These are phyloP conservation scores for Pleurotus salmoneostramineus DNA, from an alignment of 768 basidiomycete species.

Conservation along the genomic window DNA sequence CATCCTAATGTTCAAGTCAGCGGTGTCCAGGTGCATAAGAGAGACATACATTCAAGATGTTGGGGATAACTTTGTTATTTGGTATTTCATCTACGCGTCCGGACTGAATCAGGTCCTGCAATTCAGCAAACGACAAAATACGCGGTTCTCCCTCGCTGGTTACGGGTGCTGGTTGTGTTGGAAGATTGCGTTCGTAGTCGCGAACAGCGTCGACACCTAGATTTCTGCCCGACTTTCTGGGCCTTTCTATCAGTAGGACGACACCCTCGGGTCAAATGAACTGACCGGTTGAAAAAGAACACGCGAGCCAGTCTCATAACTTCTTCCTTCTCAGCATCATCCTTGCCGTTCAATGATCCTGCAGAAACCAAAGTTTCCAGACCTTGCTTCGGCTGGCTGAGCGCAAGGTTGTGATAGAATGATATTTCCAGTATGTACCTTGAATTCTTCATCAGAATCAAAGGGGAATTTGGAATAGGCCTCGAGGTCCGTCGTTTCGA, in stretches of 20 bases:
- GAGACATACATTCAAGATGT: constrained; percentile 58
- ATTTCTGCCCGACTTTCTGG: constrained; percentile 35
- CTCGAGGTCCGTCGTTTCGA: neutral
- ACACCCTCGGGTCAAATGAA: neutral
- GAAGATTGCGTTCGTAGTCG: constrained; percentile 23
- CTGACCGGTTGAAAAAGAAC: constrained; percentile 70
- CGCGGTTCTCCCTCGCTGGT: constrained; percentile 23
- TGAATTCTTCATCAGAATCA: constrained; percentile 50
- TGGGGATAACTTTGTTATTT: constrained; percentile 70
- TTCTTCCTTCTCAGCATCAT: constrained; percentile 39
- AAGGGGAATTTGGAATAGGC: constrained; percentile 48
- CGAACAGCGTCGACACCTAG: constrained; percentile 39
- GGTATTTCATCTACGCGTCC: constrained; percentile 73
- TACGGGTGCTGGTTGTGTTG: neutral
- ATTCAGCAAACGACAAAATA: constrained; percentile 59
- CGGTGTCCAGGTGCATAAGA: constrained; percentile 1
- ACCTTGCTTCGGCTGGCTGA: constrained; percentile 51
- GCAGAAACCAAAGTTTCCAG: constrained; percentile 51
- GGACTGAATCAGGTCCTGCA: constrained; percentile 67
- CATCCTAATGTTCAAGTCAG: constrained; percentile 33
- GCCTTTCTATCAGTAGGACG: neutral
- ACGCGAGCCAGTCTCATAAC: constrained; percentile 51
- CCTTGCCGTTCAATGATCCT: constrained; percentile 27
- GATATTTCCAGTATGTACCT: constrained; percentile 32
- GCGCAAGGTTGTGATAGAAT: constrained; percentile 5